Evolutionary conservation across 805 yeast genomes (phyloP).

Genomic region (Starmerella etchellsii): DNA sequence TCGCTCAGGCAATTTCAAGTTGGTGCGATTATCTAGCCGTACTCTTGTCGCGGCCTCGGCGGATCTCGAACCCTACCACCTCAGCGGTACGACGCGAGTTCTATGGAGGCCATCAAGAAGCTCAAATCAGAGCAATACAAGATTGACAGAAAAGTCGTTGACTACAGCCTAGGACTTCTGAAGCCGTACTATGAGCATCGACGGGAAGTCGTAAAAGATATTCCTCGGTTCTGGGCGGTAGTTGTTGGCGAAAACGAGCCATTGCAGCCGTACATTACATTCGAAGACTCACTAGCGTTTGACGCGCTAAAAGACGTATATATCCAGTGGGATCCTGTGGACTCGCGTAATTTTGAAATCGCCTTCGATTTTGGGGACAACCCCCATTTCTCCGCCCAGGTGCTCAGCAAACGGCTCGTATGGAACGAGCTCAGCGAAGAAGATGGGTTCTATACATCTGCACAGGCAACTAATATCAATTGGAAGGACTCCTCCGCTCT

Average conservation of each 20-base stretch:
- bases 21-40: too few species aligned
- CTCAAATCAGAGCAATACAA: conserved; percentile 15
- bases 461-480: conserved; percentile 40
- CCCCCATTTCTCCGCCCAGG: conserved; percentile 41
- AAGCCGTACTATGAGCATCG: conserved; percentile 48
- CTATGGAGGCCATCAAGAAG: background rate
- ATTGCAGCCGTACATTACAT: conserved; percentile 59
- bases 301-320: conserved; percentile 54
- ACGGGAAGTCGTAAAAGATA: conserved; percentile 36
- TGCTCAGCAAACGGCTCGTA: conserved; percentile 46
- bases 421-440: conserved; percentile 13
- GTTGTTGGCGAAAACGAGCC: conserved; percentile 71
- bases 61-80: too few species aligned
- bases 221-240: conserved; percentile 76
- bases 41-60: too few species aligned
- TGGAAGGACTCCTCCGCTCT: conserved; percentile 70
- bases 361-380: conserved; percentile 44
- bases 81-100: too few species aligned
- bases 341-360: conserved; percentile 47
- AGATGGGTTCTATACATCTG: conserved; percentile 21
- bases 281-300: conserved; percentile 63
- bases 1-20: too few species aligned
- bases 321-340: conserved; percentile 34
- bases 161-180: conserved; percentile 29
- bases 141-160: conserved; percentile 16